These are phyloP conservation scores for Rhodomyrtus tomentosa DNA, from an alignment of 345 rosid species.

Conservation along the genomic window DNA sequence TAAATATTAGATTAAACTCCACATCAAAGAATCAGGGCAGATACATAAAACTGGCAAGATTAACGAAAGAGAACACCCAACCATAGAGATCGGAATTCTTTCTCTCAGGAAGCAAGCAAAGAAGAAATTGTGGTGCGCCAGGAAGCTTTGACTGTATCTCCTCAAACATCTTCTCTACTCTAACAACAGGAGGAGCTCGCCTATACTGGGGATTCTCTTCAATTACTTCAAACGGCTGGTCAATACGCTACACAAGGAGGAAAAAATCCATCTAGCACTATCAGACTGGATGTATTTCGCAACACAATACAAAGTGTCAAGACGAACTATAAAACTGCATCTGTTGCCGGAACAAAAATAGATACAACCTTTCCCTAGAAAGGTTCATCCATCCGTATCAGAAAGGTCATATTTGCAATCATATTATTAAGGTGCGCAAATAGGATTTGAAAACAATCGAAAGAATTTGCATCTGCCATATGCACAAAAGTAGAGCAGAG, in stretches of 20 bases:
- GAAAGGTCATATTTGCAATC: neutral
- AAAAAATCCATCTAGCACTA: neutral
- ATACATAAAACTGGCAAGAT: neutral
- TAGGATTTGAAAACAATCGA: neutral
- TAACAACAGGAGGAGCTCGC: conserved; percentile 24
- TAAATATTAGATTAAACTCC: neutral
- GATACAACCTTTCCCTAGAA: neutral
- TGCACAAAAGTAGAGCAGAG: neutral
- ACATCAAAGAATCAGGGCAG: no score
- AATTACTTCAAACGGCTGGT: conserved; percentile 20
- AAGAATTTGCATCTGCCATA: neutral
- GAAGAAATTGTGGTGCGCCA: conserved; percentile 33
- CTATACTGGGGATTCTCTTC: conserved; percentile 30
- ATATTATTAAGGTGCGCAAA: neutral
- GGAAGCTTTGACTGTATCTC: conserved; percentile 23
- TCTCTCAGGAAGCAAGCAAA: conserved; percentile 39
- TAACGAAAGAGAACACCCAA: neutral
- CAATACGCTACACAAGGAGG: conserved; percentile 10
- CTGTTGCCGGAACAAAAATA: neutral
- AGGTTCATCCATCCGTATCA: neutral
- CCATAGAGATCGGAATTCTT: conserved; percentile 49
- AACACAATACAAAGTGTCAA: neutral
- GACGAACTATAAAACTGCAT: neutral
- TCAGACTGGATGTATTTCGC: neutral
- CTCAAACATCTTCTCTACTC: conserved; percentile 46